Percentiles rank a stretch among this genome's conserved stretches.
phyloP scores from a whole-genome alignment of 2,329 filamentous ascomycete species.

The Fusarium concolor region DNA sequence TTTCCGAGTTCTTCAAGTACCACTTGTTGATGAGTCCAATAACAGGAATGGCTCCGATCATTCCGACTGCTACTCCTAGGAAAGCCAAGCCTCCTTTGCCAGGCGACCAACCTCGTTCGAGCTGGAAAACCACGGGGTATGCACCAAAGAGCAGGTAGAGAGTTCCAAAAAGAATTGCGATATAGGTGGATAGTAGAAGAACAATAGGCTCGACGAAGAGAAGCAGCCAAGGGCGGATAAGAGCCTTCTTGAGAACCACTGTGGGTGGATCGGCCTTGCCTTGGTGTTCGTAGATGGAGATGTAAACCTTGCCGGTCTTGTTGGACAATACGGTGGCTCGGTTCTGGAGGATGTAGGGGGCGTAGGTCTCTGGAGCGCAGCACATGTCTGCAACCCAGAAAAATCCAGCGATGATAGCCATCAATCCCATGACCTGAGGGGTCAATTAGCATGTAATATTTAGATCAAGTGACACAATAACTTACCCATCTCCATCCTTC shows the following conservation, averaged over 20 bases:
- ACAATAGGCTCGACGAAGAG: conserved; percentile 76
- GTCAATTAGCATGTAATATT: neutral
- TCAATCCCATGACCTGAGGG: conserved; percentile 66
- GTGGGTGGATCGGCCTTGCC: conserved; percentile 56
- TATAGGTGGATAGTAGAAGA: conserved; percentile 70
- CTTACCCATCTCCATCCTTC: conserved; percentile 69
- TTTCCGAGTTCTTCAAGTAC: conserved; percentile 58
- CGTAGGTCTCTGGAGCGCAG: conserved; percentile 69
- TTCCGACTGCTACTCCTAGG: conserved; percentile 73
- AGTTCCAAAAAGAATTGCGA: conserved; percentile 67
- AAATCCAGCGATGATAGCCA: conserved; percentile 68
- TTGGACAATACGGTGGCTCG: conserved; percentile 63
- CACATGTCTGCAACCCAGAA: conserved; percentile 67
- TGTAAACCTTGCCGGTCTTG: conserved; percentile 66
- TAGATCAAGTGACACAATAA: fast-evolving
- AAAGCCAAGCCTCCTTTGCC: conserved; percentile 72
- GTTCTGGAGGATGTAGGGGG: conserved; percentile 65
- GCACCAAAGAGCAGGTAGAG: conserved; percentile 67
- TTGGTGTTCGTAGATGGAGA: conserved; percentile 59
- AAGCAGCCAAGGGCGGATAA: conserved; percentile 72
- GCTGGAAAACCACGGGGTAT: conserved; percentile 71
- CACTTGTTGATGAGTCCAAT: conserved; percentile 64
- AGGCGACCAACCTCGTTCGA: conserved; percentile 65
- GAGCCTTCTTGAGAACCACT: conserved; percentile 64
- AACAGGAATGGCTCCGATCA: conserved; percentile 65